phyloP scores from a whole-genome alignment of 768 basidiomycete species.

The Fistulinella prunicolor region DNA sequence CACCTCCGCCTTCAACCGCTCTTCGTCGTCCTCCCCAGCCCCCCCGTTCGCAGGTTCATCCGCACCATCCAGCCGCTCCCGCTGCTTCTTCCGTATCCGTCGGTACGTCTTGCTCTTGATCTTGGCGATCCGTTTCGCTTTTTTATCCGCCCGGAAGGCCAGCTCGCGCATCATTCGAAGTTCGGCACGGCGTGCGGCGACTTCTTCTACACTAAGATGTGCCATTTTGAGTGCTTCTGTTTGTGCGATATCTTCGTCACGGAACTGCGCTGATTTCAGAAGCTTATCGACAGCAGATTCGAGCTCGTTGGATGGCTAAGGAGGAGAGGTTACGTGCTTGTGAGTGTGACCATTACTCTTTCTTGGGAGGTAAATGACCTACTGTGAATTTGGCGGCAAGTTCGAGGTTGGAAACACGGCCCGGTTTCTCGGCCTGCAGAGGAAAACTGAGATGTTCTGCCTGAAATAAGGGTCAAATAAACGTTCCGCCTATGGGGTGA shows the following conservation, averaged over 20 bases:
- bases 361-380: background rate
- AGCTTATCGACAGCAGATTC: conserved; percentile 84
- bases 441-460: conserved; percentile 89
- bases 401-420: conserved; percentile 66
- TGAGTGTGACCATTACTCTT: background rate
- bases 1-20: conserved; percentile 64
- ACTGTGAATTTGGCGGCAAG: conserved; percentile 86
- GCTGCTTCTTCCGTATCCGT: conserved; percentile 76
- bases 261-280: conserved; percentile 75
- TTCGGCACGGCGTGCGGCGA: conserved; percentile 74
- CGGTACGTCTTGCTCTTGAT: conserved; percentile 96
- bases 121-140: conserved; percentile 86
- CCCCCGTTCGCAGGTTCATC: conserved; percentile 35
- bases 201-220: conserved; percentile 81
- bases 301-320: conserved; percentile 76
- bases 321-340: background rate
- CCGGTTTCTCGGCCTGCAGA: conserved; percentile 59
- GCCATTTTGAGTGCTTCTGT: conserved; percentile 85
- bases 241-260: conserved; percentile 73
- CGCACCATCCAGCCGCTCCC: conserved; percentile 53
- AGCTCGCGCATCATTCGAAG: conserved; percentile 88
- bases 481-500: background rate
- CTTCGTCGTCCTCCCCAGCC: conserved; percentile 44
- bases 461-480: conserved; percentile 33
- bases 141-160: conserved; percentile 88